These are phyloP conservation scores for Bolboschoenus planiculmis DNA, from an alignment of 176 grass and related monocot species.

Conservation along the genomic window DNA sequence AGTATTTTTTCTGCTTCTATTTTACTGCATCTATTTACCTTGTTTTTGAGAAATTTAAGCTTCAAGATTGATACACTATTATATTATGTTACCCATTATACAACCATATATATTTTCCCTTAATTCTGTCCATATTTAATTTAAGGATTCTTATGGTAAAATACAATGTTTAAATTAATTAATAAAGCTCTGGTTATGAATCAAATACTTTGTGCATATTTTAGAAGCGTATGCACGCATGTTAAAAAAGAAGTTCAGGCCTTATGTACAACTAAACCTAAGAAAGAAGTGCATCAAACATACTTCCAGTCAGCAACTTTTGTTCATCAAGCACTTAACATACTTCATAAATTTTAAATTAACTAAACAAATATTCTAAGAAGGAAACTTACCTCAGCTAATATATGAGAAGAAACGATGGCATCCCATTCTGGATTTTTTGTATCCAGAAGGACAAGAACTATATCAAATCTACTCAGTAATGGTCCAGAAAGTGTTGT, in stretches of 20 bases:
- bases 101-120: neutral
- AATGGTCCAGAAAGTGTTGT: conserved; percentile 92
- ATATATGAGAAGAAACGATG: conserved; percentile 91
- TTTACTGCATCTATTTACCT: neutral
- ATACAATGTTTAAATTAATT: neutral
- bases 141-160: neutral
- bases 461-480: conserved; percentile 97
- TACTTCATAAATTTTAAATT: conserved; percentile 22
- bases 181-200: neutral
- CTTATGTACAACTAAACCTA: neutral
- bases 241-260: neutral
- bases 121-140: neutral
- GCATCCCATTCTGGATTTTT: conserved; percentile 52
- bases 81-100: neutral
- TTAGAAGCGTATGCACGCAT: neutral
- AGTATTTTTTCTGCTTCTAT: neutral
- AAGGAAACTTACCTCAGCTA: conserved; percentile 39
- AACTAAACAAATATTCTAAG: neutral
- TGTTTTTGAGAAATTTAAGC: neutral
- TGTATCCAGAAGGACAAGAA: conserved; percentile 82
- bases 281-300: neutral
- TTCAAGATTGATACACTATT: neutral
- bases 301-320: neutral
- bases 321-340: neutral
- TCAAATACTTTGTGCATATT: neutral